Percentiles rank a stretch among this genome's conserved stretches.
Conservation (phyloP, 805 yeast species). For the Myxozyma kluyveri region DNA sequence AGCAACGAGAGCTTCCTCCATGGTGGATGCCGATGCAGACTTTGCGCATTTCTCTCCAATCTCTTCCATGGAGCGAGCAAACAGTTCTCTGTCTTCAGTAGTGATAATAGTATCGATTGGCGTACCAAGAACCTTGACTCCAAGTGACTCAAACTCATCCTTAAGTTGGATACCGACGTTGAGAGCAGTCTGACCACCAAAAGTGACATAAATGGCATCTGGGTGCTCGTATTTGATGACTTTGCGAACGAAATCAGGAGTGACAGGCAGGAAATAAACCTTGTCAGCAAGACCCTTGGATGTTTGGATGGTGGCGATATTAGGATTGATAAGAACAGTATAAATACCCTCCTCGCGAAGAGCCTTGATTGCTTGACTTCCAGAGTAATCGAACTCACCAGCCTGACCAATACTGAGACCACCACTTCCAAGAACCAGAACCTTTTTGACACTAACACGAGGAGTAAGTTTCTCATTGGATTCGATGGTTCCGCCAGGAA, state of each 20-base stretch:
- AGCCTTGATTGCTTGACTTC: slow-evolving; percentile 98
- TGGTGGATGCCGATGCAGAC: slow-evolving; percentile 77
- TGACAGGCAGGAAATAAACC: slow-evolving; percentile 97
- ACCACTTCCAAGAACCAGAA: slow-evolving; percentile 93
- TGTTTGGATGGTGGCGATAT: slow-evolving; percentile 97
- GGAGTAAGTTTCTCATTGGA: slow-evolving; percentile 78
- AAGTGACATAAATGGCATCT: slow-evolving; percentile 93
- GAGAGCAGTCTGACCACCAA: slow-evolving; percentile 98
- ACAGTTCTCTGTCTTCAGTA: slow-evolving; percentile 96
- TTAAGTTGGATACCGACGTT: slow-evolving; percentile 93
- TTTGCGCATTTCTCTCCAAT: slow-evolving; percentile 94
- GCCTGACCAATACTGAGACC: slow-evolving; percentile 99
- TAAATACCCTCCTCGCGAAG: slow-evolving; percentile 96
- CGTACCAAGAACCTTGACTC: slow-evolving; percentile 95
- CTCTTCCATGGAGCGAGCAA: slow-evolving; percentile 91
- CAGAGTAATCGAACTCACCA: slow-evolving; percentile 98
- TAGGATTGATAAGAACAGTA: slow-evolving; percentile 93
- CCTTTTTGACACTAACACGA: slow-evolving; percentile 81
- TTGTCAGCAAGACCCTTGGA: slow-evolving; percentile 97
- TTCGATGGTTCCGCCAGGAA: slow-evolving; percentile 83
- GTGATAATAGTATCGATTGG: slow-evolving; percentile 94
- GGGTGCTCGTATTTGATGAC: slow-evolving; percentile 94
- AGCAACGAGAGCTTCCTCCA: slow-evolving; percentile 80
- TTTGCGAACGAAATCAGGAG: slow-evolving; percentile 92
- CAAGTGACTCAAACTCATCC: slow-evolving; percentile 88